Base-by-base conservation (phyloP, 1,139 yeast genomes). In the Candida tropicalis region DNA sequence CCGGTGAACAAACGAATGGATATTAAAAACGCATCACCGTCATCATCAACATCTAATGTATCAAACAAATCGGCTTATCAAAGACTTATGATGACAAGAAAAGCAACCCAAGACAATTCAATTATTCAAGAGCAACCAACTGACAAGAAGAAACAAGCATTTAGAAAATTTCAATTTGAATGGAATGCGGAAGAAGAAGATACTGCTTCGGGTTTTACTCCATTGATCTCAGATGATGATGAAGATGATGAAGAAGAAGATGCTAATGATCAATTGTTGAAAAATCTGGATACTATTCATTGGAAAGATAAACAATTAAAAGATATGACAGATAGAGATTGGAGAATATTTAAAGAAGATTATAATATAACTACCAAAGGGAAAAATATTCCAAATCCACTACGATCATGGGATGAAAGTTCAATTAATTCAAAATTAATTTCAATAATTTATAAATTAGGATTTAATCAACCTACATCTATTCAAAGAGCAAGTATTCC, bases 401-500 rank as follows among this genome's bases (percentile, higher is more conserved):
- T 93, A 40, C 66, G 97, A 42, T 60, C 63, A 4, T 93, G 98
- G 98, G 56, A 67, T 2, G 95, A 87, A 50, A 51, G 59, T 1
- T 22, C 33, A 7, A 67, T 87, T 2, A 81, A 86, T 0, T 42
- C 54, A 0, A 57, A 61, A 10, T 48, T 72, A 1, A 56, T 68
- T 2, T 65, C 73, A 1, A 41, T 63, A 7, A 55, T 81, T 1
- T 44, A 62, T 0, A 51, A 51, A 8, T 59, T 83, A 3, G 74
- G 77, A 0, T 87, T 78, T 54, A 52, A 51, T 1, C 78, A 77
- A 6, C 96, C 99, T 1, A 87, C 97, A 0, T 93, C 98, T 0
- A 84, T 93, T 46, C 99, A 93, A 59, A 66, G 97, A 48, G 95
- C 95, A 0, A 77, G 97, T 0, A 80, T 91, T 10, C 97, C 97